phyloP scores from a whole-genome alignment of 805 yeast genomes.

The Groenewaldozyma tartarivorans region DNA sequence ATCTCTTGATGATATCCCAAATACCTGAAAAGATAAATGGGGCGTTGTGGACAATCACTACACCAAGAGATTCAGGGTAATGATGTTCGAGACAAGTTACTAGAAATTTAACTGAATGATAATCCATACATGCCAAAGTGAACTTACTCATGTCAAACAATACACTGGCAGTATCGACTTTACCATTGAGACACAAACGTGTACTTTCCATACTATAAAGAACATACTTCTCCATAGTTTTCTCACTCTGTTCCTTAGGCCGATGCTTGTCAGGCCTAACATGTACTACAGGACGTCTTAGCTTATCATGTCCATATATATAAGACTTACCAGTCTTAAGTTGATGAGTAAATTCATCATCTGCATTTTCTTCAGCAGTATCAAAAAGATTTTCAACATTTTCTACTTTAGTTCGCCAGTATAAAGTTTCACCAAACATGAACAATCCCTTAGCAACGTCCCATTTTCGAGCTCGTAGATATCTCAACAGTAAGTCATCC shows the following conservation, averaged over 20 bases:
- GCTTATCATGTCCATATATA: conserved; percentile 63
- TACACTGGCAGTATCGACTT: conserved; percentile 71
- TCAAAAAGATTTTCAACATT: conserved; percentile 52
- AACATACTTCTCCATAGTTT: conserved; percentile 69
- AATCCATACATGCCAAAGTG: conserved; percentile 87
- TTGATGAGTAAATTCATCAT: conserved; percentile 40
- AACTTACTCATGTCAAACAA: conserved; percentile 83
- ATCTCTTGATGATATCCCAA: conserved; percentile 85
- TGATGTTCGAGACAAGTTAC: conserved; percentile 89
- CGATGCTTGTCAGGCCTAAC: conserved; percentile 74
- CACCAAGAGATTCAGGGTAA: conserved; percentile 89
- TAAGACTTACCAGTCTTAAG: conserved; percentile 60
- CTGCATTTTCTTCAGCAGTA: conserved; percentile 58
- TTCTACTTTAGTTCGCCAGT: conserved; percentile 62
- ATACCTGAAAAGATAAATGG: conserved; percentile 96
- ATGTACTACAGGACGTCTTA: conserved; percentile 69
- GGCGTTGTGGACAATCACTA: conserved; percentile 78
- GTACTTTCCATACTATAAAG: conserved; percentile 70
- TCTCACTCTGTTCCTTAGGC: conserved; percentile 55
- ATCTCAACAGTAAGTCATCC: conserved; percentile 69
- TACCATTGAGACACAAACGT: conserved; percentile 64
- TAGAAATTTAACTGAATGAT: conserved; percentile 80
- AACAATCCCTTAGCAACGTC: conserved; percentile 54
- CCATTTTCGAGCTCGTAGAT: conserved; percentile 82
- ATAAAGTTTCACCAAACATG: conserved; percentile 64